phyloP scores from a whole-genome alignment of 768 basidiomycete genomes.

The Boletus reticuloceps region DNA sequence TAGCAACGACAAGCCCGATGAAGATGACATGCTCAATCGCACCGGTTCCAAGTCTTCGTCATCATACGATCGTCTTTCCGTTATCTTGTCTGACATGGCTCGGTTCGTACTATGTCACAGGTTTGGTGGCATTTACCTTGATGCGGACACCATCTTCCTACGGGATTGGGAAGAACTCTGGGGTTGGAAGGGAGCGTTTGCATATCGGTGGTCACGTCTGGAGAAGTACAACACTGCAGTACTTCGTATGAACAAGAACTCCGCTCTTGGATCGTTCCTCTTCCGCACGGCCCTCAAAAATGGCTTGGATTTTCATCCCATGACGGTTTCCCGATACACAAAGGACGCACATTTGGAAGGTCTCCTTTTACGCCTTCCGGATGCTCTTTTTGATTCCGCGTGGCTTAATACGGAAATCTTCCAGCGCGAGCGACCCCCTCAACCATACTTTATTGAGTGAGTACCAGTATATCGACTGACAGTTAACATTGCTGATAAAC shows the following conservation, averaged over 20 bases:
- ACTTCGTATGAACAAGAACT: slow-evolving; percentile 88
- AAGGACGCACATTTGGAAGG: slow-evolving; percentile 86
- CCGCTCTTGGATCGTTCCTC: slow-evolving; percentile 88
- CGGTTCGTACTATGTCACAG: slow-evolving; percentile 96
- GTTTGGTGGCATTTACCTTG: slow-evolving; percentile 94
- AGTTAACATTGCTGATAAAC: not conserved
- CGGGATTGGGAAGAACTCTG: slow-evolving; percentile 99
- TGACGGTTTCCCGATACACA: slow-evolving; percentile 88
- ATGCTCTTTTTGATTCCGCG: slow-evolving; percentile 94
- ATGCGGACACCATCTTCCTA: slow-evolving; percentile 93
- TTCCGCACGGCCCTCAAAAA: slow-evolving; percentile 95
- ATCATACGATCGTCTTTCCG: slow-evolving; percentile 88
- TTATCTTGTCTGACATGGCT: slow-evolving; percentile 95
- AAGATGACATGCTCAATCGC: slow-evolving; percentile 67
- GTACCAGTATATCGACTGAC: slow-evolving; percentile 13
- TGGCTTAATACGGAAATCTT: slow-evolving; percentile 94
- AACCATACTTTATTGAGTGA: slow-evolving; percentile 89
- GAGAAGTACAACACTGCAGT: slow-evolving; percentile 97
- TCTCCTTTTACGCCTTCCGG: slow-evolving; percentile 84
- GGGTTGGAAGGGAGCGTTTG: slow-evolving; percentile 96
- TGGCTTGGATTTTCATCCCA: slow-evolving; percentile 93
- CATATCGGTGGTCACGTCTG: slow-evolving; percentile 92
- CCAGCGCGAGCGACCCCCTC: slow-evolving; percentile 89
- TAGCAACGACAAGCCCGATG: slow-evolving; percentile 34
- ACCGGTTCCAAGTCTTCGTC: slow-evolving; percentile 85